Conservation (phyloP, 2,329 filamentous ascomycete species). For the Aspergillus oerlinghausenensis region DNA sequence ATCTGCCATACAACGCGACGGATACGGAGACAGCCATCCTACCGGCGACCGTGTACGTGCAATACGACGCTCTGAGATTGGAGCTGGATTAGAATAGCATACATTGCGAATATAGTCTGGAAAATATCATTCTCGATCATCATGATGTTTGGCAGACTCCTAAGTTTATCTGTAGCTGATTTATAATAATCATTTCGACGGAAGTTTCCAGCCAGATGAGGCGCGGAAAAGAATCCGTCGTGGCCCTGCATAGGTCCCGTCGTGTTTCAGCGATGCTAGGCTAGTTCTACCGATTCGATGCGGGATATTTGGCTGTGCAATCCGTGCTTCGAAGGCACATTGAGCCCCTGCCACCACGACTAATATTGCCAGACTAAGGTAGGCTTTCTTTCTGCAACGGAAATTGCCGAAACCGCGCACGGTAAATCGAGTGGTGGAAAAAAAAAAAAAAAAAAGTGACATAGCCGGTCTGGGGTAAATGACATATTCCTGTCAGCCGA, state of each 20-base stretch:
- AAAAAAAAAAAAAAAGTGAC: background rate
- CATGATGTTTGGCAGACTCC: too few relatives aligned
- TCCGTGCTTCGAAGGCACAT: too few relatives aligned
- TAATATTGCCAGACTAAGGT: background rate
- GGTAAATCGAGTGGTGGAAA: background rate
- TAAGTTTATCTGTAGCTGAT: too few relatives aligned
- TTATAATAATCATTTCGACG: too few relatives aligned
- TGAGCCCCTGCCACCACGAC: too few relatives aligned
- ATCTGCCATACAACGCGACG: slow-evolving; percentile 56
- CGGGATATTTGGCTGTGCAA: too few relatives aligned
- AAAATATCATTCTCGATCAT: too few relatives aligned
- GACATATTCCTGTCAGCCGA: background rate
- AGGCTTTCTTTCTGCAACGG: background rate
- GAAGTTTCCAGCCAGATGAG: too few relatives aligned
- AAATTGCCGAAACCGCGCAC: background rate
- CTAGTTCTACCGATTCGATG: too few relatives aligned
- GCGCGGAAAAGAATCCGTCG: too few relatives aligned
- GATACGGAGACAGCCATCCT: slow-evolving; percentile 56
- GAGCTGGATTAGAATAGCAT: slow-evolving; percentile 40
- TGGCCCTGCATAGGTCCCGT: background rate
- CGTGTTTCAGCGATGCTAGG: too few relatives aligned
- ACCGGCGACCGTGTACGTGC: slow-evolving; percentile 54
- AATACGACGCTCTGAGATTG: slow-evolving; percentile 61
- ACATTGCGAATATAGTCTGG: background rate
- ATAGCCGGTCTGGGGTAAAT: background rate